Conservation (phyloP, 106 monocot genomes). For the Platanthera zijinensis region DNA sequence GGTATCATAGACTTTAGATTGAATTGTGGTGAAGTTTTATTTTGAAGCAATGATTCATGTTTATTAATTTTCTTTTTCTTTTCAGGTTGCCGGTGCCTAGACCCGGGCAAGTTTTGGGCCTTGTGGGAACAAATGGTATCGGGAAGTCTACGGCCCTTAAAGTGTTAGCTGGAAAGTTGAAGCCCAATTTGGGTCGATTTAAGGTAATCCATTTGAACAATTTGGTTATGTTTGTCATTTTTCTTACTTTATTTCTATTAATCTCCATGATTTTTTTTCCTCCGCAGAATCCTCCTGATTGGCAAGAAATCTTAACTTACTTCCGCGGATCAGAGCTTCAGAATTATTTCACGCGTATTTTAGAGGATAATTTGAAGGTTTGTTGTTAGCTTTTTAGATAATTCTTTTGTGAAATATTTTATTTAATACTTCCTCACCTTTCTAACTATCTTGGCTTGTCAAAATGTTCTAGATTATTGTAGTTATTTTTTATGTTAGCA, state of each 20-base stretch:
- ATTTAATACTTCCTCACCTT: background rate
- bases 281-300: conserved; percentile 96
- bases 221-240: background rate
- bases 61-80: background rate
- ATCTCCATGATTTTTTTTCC: background rate
- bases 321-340: conserved; percentile 98
- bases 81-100: conserved; percentile 90
- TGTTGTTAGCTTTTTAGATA: background rate
- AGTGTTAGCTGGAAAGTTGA: conserved; percentile 91
- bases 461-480: background rate
- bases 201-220: conserved; percentile 41
- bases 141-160: conserved; percentile 99
- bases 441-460: background rate
- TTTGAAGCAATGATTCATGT: background rate
- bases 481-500: background rate
- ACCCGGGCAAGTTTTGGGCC: conserved; percentile 92
- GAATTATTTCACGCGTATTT: conserved; percentile 86
- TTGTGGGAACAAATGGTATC: conserved; percentile 97
- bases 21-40: background rate
- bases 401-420: background rate
- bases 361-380: conserved; percentile 97
- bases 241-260: background rate
- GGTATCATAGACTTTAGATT: conserved; percentile 25
- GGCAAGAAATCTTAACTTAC: conserved; percentile 94
- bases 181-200: conserved; percentile 96